Percentiles rank a stretch among this genome's conserved stretches.
These are phyloP conservation scores for Kodamaea hsintzibuensis DNA, from an alignment of 805 yeast species.

Conservation along the genomic window DNA sequence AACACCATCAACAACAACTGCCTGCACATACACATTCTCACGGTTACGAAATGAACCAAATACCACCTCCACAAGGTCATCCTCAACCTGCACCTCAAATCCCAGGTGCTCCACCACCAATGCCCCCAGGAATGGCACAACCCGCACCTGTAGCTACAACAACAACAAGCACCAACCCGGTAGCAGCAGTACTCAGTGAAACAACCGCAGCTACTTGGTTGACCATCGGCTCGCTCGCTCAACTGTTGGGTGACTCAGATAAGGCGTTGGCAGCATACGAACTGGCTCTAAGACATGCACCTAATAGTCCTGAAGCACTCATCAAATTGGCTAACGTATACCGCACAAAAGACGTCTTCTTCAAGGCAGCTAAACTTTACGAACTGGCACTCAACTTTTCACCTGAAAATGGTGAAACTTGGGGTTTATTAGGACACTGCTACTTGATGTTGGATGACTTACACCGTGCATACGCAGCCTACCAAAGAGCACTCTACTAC, in stretches of 20 bases:
- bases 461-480: conserved; percentile 93
- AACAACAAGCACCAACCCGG: conserved; percentile 4
- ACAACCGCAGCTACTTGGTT: conserved; percentile 85
- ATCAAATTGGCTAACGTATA: conserved; percentile 86
- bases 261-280: conserved; percentile 88
- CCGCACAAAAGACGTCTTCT: conserved; percentile 85
- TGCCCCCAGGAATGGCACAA: conserved; percentile 4
- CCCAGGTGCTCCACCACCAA: conserved; percentile 8
- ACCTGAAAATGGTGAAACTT: conserved; percentile 91
- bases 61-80: conserved; percentile 8
- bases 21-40: background rate
- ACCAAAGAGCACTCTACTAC: conserved; percentile 92
- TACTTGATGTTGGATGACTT: conserved; percentile 94
- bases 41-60: conserved; percentile 12
- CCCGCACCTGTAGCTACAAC: conserved; percentile 5
- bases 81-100: background rate
- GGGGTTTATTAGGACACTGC: conserved; percentile 97
- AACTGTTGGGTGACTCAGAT: conserved; percentile 82
- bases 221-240: conserved; percentile 87
- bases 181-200: conserved; percentile 30
- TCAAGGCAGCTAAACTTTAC: conserved; percentile 92
- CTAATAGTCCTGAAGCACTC: conserved; percentile 81
- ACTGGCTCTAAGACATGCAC: conserved; percentile 81
- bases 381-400: conserved; percentile 80
- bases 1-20: conserved; percentile 1